phyloP scores from a whole-genome alignment of 306 rosid genomes.

The Lotus japonicus region DNA sequence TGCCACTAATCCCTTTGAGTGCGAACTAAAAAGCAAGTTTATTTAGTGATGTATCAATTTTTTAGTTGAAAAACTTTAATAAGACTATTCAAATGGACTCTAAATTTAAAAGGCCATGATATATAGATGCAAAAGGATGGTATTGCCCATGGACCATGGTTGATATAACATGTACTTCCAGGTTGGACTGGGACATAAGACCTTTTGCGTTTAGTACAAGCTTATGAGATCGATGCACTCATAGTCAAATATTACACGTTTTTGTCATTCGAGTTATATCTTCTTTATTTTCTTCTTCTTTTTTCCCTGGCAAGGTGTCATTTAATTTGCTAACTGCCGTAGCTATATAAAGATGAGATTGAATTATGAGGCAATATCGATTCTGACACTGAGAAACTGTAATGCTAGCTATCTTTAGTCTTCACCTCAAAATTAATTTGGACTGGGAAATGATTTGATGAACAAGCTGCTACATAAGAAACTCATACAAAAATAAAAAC shows the following conservation, averaged over 20 bases:
- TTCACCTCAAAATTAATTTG: too few species aligned
- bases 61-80: too few species aligned
- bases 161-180: background rate
- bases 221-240: too few species aligned
- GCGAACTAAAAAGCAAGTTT: too few species aligned
- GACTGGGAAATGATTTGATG: background rate
- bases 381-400: too few species aligned
- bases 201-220: background rate
- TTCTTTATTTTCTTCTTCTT: background rate
- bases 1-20: too few species aligned
- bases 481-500: slow-evolving; percentile 8
- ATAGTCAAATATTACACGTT: too few species aligned
- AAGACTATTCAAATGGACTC: too few species aligned
- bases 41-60: too few species aligned
- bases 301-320: background rate
- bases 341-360: background rate
- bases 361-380: background rate
- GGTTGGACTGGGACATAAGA: background rate
- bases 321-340: background rate
- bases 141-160: background rate
- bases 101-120: background rate
- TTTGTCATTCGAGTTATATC: background rate
- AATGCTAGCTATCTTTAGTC: too few species aligned
- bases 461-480: background rate
- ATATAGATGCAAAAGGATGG: background rate